phyloP scores from a whole-genome alignment of 2,329 filamentous ascomycete species.

The Sclerotinia minor region DNA sequence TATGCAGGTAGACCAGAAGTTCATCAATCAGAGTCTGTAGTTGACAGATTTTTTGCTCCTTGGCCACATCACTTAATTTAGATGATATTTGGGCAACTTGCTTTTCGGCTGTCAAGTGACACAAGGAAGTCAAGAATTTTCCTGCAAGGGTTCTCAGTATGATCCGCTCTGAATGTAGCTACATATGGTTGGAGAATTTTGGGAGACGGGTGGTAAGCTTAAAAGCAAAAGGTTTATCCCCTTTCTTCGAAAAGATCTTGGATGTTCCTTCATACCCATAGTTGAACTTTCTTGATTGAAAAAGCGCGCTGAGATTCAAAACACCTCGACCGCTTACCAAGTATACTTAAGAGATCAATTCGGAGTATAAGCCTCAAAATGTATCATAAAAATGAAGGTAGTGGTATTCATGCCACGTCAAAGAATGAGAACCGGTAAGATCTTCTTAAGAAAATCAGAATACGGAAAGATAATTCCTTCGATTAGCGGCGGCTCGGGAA shows the following conservation, averaged over 20 bases:
- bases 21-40: not conserved
- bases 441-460: not conserved
- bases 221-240: not conserved
- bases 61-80: not conserved
- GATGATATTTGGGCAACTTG: not conserved
- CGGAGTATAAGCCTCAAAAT: not conserved
- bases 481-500: not conserved
- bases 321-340: not conserved
- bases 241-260: not conserved
- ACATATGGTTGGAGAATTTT: slow-evolving; percentile 3
- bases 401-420: not conserved
- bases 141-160: not conserved
- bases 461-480: slow-evolving; percentile 1
- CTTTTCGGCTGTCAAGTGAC: slow-evolving; percentile 6
- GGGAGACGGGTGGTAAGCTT: not conserved
- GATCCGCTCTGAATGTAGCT: slow-evolving; percentile 4
- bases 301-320: not conserved
- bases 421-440: not conserved
- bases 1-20: not conserved
- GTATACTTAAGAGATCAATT: not conserved
- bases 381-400: not conserved
- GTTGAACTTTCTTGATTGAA: not conserved
- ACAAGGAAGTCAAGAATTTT: not conserved
- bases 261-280: not conserved
- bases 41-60: not conserved